Evolutionary conservation across 257 asterid species (phyloP).

Genomic region (Nicotiana attenuata): DNA sequence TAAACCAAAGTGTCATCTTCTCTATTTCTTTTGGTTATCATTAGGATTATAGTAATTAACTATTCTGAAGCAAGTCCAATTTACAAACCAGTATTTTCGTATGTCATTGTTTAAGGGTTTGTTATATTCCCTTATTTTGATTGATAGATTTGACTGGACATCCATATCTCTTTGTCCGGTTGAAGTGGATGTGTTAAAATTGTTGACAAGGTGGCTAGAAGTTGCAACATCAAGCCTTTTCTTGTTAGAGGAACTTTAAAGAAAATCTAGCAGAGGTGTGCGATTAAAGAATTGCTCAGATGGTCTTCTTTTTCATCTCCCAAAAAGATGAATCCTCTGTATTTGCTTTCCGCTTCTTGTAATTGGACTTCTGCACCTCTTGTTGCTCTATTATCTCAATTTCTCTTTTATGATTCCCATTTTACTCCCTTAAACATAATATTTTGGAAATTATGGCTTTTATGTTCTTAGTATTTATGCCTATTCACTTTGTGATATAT

Average conservation of each 20-base stretch:
- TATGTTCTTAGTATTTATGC: background rate
- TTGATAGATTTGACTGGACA: background rate
- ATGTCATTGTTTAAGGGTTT: background rate
- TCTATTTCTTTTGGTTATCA: background rate
- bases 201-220: background rate
- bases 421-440: background rate
- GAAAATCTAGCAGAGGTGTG: background rate
- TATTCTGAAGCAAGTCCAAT: background rate
- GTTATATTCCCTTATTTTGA: background rate
- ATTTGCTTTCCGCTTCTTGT: background rate
- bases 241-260: background rate
- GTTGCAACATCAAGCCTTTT: background rate
- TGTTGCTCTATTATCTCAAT: background rate
- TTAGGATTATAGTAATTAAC: background rate
- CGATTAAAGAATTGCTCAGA: background rate
- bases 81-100: background rate
- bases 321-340: background rate
- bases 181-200: background rate
- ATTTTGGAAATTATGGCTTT: background rate
- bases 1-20: background rate
- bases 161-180: background rate
- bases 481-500: background rate
- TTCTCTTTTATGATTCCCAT: background rate
- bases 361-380: background rate
- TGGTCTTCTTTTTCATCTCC: background rate